Conservation (phyloP, 805 yeast species). For the Hanseniaspora vineae region DNA sequence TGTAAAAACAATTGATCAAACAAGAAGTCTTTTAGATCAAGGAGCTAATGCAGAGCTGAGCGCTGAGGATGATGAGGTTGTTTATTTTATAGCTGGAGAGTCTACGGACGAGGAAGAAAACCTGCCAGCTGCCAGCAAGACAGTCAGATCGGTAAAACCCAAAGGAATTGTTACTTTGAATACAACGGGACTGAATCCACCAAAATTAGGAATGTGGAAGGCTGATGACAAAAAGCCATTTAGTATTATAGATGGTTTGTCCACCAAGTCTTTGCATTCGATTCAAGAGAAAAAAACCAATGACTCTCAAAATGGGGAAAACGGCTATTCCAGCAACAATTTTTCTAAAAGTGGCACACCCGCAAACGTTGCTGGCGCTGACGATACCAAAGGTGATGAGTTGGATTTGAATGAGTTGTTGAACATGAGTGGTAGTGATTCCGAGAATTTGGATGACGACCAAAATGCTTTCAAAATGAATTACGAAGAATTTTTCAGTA, state of each 20-base stretch:
- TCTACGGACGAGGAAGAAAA: constrained; percentile 90
- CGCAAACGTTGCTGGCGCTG: not conserved
- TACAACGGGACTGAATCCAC: constrained; percentile 73
- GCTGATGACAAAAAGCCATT: constrained; percentile 67
- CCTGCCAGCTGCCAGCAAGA: constrained; percentile 54
- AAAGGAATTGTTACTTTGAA: constrained; percentile 87
- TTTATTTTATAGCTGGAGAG: constrained; percentile 53
- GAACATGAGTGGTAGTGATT: constrained; percentile 79
- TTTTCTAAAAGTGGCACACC: not conserved
- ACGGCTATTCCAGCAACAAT: not conserved
- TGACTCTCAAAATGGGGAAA: too few relatives aligned
- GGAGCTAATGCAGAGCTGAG: constrained; percentile 7
- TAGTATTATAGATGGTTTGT: constrained; percentile 88
- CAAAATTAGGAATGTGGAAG: constrained; percentile 85
- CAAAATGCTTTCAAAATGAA: constrained; percentile 24
- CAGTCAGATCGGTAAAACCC: constrained; percentile 59
- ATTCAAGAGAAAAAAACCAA: constrained; percentile 1
- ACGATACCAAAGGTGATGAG: constrained; percentile 16
- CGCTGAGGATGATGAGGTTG: constrained; percentile 20
- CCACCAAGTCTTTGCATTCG: constrained; percentile 62
- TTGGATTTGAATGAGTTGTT: constrained; percentile 66
- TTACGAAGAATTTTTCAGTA: constrained; percentile 25
- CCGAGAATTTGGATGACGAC: constrained; percentile 45
- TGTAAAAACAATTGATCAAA: too few relatives aligned
- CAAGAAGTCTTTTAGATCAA: too few relatives aligned